These are phyloP conservation scores for Aegilops sharonensis DNA, from an alignment of 176 grass and related monocot species.

Conservation along the genomic window DNA sequence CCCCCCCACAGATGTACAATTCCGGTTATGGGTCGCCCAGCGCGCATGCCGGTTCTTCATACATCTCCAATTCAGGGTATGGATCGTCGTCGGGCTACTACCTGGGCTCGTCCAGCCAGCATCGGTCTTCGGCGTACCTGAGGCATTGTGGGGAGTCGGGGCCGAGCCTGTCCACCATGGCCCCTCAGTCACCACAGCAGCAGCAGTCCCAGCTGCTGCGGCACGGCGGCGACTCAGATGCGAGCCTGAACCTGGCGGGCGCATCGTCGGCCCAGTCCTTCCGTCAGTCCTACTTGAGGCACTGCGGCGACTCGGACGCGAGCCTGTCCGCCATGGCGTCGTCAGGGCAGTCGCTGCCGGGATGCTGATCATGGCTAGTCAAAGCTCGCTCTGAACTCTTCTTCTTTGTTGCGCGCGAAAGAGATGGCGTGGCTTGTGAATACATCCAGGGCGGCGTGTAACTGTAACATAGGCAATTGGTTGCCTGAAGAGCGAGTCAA, in stretches of 20 bases:
- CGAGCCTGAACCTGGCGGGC: constrained; percentile 39
- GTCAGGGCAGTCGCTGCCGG: constrained; percentile 65
- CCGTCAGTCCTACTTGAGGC: constrained; percentile 68
- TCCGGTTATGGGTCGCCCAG: not conserved
- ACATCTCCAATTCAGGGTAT: not conserved
- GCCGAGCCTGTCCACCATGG: constrained; percentile 61
- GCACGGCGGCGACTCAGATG: constrained; percentile 40
- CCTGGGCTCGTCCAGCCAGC: constrained; percentile 58
- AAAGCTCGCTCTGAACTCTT: too few relatives aligned
- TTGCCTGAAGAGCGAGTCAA: too few relatives aligned
- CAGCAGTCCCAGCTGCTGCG: constrained; percentile 35
- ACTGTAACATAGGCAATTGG: too few relatives aligned
- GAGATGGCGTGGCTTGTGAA: too few relatives aligned
- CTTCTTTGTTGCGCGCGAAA: too few relatives aligned
- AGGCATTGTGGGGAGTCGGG: constrained; percentile 50
- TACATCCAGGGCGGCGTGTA: too few relatives aligned
- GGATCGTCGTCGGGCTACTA: constrained; percentile 41
- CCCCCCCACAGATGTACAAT: not conserved
- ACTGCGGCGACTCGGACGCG: constrained; percentile 55
- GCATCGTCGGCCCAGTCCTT: constrained; percentile 59
- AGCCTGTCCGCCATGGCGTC: constrained; percentile 65
- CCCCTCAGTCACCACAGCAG: constrained; percentile 30
- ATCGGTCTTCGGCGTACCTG: constrained; percentile 42
- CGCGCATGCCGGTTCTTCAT: not conserved
- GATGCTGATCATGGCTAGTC: constrained; percentile 41